Base-by-base conservation (phyloP, 1,284 basidiomycete species). In the Rhizoctonia solani region DNA sequence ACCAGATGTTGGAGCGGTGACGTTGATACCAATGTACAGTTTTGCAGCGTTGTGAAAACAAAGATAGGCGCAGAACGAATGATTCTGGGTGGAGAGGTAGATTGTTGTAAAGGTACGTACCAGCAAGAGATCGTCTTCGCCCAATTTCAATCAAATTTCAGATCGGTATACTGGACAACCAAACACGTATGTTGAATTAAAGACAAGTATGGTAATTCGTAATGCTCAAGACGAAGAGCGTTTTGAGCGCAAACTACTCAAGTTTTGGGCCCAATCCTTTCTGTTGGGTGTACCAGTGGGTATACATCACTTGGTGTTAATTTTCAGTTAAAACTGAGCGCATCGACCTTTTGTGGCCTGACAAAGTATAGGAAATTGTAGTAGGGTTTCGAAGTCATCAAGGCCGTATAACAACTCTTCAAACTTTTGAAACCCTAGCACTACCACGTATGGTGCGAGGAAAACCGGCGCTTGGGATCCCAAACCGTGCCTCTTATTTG, bases 231-330 rank as follows among this genome's bases (percentile, higher is more conserved):
- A 95, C 69, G 88, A 91, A 74, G 76, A 77, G 16, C 84, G 81
- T 65, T 98, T 98, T 72, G 92, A 95, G 76, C 90, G 88, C 75
- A 98, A 98, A 75, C 79, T 98, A 50, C 84, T 98, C 66, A 96
- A 95, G 74, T 94, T 96, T 78, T 98, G 96, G 83, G 88, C 96
- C 68, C 96, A 99, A 74, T 95, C 93, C 1, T 98, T 93, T 77
- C 82, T 98, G 19, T 83, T 98, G 44, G 94, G 95, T 47, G 89
- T 97, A 21, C 91, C 91, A 13, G 92, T 94, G 32, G 32, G 32
- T 34, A 34, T 34, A 34, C 32, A 34, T 34, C 32, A n/a, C n/a
- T n/a, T n/a, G n/a, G n/a, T n/a, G n/a, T n/a, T n/a, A n/a, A n/a
- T n/a, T n/a, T 34, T 11, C 32, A 34, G 16, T 46, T 13, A 13